Conservation (phyloP, 1,284 basidiomycete species). For the Trametes hirsuta region DNA sequence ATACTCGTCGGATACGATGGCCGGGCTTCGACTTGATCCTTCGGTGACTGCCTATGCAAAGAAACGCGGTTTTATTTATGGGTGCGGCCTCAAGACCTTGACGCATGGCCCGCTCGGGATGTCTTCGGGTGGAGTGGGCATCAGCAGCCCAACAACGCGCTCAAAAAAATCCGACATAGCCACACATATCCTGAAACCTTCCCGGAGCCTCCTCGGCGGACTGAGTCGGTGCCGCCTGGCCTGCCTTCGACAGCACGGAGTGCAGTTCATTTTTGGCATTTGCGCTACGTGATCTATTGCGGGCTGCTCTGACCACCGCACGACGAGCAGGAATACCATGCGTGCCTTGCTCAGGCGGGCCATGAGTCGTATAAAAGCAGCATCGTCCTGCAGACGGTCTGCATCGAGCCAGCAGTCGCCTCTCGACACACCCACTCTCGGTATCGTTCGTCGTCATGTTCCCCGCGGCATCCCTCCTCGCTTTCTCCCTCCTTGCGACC, state of each 20-base stretch:
- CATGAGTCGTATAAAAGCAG: conserved; percentile 14
- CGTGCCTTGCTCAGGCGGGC: neutral
- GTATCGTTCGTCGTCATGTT: conserved; percentile 28
- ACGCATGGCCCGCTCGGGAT: conserved; percentile 4
- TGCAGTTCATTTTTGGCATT: conserved; percentile 6
- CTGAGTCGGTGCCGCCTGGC: conserved; percentile 3
- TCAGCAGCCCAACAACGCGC: conserved; percentile 5
- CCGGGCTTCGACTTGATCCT: neutral
- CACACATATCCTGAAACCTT: neutral
- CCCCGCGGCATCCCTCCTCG: conserved; percentile 30
- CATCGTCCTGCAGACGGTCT: neutral
- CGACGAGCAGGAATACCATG: neutral
- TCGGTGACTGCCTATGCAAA: neutral
- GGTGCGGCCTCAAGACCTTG: conserved; percentile 11
- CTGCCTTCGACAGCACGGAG: conserved; percentile 13
- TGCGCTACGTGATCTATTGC: conserved; percentile 1
- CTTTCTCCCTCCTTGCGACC: conserved; percentile 31
- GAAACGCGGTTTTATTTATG: conserved; percentile 9
- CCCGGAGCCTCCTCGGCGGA: conserved; percentile 17
- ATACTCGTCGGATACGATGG: conserved; percentile 13
- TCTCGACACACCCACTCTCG: conserved; percentile 17
- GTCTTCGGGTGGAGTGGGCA: conserved; percentile 14
- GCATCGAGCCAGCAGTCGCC: conserved; percentile 23
- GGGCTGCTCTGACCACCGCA: neutral
- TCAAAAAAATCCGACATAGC: neutral